A percentile compares a stretch with the other conserved stretches of the same genome.
These are phyloP conservation scores for Cystobasidium onofrii DNA, from an alignment of 768 basidiomycete genomes.

Conservation along the genomic window DNA sequence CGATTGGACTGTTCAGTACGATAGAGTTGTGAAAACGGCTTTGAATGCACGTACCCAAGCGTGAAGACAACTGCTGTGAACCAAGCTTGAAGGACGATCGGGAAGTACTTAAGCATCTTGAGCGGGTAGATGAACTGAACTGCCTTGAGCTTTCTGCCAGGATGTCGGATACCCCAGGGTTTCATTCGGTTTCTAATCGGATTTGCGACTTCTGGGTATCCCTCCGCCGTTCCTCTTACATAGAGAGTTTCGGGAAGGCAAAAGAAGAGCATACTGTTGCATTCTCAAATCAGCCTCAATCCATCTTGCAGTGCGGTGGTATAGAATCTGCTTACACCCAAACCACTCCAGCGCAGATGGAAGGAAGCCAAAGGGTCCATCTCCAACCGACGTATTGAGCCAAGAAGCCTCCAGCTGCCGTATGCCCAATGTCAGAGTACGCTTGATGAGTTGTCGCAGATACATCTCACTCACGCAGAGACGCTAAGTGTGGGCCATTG, in stretches of 20 bases:
- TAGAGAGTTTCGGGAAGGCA: slow-evolving; percentile 14
- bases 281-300: background rate
- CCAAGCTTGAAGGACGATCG: slow-evolving; percentile 5
- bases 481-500: slow-evolving; percentile 12
- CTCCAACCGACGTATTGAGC: slow-evolving; percentile 18
- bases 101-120: slow-evolving; percentile 14
- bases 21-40: too few relatives aligned
- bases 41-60: too few relatives aligned
- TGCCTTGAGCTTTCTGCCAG: background rate
- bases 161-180: slow-evolving; percentile 9
- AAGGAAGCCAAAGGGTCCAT: slow-evolving; percentile 7
- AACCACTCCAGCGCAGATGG: background rate
- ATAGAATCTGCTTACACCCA: slow-evolving; percentile 1
- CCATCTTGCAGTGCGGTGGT: too few relatives aligned
- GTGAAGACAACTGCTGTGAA: slow-evolving; percentile 7
- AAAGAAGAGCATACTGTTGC: slow-evolving; percentile 9
- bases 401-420: slow-evolving; percentile 7
- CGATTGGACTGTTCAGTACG: too few relatives aligned
- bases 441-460: too few relatives aligned
- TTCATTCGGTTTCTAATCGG: slow-evolving; percentile 8
- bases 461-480: background rate
- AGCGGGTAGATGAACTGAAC: background rate
- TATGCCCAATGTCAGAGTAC: background rate
- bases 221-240: background rate
- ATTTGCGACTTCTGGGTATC: background rate